These are phyloP conservation scores for Sabuloglossum arenarium DNA, from an alignment of 495 filamentous ascomycete genomes.

Conservation along the genomic window DNA sequence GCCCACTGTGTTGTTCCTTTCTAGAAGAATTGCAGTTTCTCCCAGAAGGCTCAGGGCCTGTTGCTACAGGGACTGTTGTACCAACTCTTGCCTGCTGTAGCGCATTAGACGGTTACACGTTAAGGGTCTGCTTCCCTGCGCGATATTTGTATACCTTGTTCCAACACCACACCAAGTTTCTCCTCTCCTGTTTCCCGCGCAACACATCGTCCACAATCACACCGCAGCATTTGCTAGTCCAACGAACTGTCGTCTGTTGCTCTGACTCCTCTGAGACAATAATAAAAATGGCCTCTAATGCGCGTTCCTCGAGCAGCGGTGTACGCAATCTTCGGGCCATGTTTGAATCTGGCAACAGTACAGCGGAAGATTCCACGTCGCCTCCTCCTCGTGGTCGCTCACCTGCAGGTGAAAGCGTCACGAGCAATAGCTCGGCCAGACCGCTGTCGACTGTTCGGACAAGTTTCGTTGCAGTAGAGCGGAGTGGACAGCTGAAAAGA, in stretches of 20 bases:
- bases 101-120: not conserved
- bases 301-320: conserved; percentile 20
- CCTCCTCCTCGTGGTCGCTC: conserved; percentile 58
- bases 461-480: conserved; percentile 65
- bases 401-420: conserved; percentile 28
- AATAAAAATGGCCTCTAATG: not conserved
- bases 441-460: conserved; percentile 63
- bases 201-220: not conserved
- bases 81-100: not conserved
- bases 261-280: not conserved
- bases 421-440: conserved; percentile 23
- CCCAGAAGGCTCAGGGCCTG: too few species aligned
- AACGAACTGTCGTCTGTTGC: not conserved
- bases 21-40: not conserved
- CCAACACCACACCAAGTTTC: not conserved
- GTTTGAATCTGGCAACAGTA: conserved; percentile 55
- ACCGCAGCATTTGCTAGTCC: not conserved
- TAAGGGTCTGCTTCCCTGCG: not conserved
- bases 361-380: conserved; percentile 25
- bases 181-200: not conserved
- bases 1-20: not conserved
- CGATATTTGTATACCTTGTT: not conserved
- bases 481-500: conserved; percentile 22
- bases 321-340: conserved; percentile 64
- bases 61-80: not conserved